These are phyloP conservation scores for Cryphonectria japonica DNA, from an alignment of 2,329 filamentous ascomycete species.

Conservation along the genomic window DNA sequence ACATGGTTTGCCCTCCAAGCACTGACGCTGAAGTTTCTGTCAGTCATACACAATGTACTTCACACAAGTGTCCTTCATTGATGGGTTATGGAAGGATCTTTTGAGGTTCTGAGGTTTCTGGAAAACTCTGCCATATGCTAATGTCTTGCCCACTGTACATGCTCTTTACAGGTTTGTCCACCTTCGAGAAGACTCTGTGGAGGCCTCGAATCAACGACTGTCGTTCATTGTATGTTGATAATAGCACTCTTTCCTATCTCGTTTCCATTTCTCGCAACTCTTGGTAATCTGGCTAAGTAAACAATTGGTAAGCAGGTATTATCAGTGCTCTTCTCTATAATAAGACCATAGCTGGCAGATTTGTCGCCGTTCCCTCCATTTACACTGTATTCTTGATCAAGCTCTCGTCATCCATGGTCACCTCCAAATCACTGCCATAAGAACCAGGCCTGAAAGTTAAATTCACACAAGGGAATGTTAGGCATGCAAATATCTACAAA, in stretches of 20 bases:
- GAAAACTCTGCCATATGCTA: background rate
- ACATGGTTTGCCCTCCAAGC: background rate
- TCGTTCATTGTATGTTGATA: no score
- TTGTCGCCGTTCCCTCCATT: background rate
- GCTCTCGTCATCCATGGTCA: background rate
- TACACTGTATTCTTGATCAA: background rate
- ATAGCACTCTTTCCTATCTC: no score
- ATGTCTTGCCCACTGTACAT: background rate
- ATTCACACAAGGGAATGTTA: no score
- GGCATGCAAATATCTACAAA: background rate
- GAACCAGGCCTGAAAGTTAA: background rate
- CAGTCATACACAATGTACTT: background rate
- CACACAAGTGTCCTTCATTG: no score
- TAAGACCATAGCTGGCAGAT: no score
- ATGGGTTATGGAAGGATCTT: no score
- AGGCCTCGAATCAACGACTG: background rate
- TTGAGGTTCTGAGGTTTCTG: no score
- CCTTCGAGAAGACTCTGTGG: background rate
- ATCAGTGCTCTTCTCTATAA: no score
- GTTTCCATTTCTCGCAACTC: no score
- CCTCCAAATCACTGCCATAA: background rate
- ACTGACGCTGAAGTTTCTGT: background rate
- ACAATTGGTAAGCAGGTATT: no score
- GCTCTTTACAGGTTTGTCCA: background rate
- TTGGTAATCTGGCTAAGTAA: no score